phyloP scores from a whole-genome alignment of 345 rosid genomes.

The Diplotaxis tenuifolia region DNA sequence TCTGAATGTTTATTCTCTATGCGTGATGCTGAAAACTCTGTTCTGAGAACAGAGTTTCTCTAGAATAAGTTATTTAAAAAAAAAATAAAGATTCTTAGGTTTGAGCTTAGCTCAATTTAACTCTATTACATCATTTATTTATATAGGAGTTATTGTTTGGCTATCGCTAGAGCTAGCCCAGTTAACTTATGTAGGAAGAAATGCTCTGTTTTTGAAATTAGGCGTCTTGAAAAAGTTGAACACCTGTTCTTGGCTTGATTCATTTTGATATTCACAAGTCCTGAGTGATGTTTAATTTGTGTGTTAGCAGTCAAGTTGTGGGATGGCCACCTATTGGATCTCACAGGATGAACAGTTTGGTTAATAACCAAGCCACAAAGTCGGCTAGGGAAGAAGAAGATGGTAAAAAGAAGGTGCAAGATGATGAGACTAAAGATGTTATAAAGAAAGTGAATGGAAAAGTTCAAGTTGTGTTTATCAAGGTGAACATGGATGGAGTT shows the following conservation, averaged over 20 bases:
- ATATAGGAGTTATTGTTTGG: background rate
- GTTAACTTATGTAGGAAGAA: background rate
- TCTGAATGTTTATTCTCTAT: constrained; percentile 32
- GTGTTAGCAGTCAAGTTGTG: constrained; percentile 70
- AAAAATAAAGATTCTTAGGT: background rate
- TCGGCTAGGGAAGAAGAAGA: constrained; percentile 50
- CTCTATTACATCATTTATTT: background rate
- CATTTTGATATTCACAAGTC: background rate
- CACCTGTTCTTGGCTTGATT: background rate
- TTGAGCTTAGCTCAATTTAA: background rate
- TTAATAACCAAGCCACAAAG: constrained; percentile 56
- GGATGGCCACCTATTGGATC: constrained; percentile 94
- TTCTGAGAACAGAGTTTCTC: constrained; percentile 11
- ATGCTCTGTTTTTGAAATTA: background rate
- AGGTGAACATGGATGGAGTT: constrained; percentile 87
- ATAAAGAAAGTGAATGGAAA: constrained; percentile 58
- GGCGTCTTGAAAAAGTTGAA: background rate
- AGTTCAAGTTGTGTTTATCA: constrained; percentile 64
- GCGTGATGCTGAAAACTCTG: constrained; percentile 2
- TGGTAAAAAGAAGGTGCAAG: constrained; percentile 34
- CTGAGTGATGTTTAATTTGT: constrained; percentile 12
- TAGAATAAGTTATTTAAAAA: background rate
- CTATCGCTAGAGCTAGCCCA: background rate
- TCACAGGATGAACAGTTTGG: constrained; percentile 81
- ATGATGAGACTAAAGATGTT: constrained; percentile 48